A percentile compares a stretch with the other conserved stretches of the same genome.
These are phyloP conservation scores for Phyllosticta ampelicida DNA, from an alignment of 2,329 filamentous ascomycete genomes.

Conservation along the genomic window DNA sequence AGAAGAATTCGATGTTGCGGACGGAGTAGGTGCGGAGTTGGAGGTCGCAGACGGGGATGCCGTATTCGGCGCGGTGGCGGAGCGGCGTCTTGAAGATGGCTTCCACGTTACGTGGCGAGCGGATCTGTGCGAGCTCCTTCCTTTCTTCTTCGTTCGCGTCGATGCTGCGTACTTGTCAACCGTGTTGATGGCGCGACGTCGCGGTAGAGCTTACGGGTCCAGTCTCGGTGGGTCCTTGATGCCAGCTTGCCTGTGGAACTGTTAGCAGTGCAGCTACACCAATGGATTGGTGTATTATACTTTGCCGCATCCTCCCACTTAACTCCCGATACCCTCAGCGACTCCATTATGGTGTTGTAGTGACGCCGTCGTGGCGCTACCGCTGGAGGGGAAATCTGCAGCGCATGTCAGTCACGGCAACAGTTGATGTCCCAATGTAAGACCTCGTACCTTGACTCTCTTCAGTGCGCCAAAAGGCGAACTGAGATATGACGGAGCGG, in stretches of 20 bases:
- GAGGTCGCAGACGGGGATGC: slow-evolving; percentile 77
- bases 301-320: not conserved
- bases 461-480: slow-evolving; percentile 34
- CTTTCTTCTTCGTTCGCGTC: not conserved
- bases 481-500: slow-evolving; percentile 33
- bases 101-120: slow-evolving; percentile 62
- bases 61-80: slow-evolving; percentile 60
- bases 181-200: not conserved
- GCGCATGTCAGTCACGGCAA: not conserved
- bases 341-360: slow-evolving; percentile 8
- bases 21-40: slow-evolving; percentile 86
- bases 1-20: slow-evolving; percentile 85
- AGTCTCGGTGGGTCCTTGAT: slow-evolving; percentile 13
- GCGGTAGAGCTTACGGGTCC: slow-evolving; percentile 1
- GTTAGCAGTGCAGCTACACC: not conserved
- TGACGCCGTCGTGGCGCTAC: slow-evolving; percentile 3
- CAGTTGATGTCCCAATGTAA: not conserved
- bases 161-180: not conserved
- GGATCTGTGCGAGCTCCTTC: slow-evolving; percentile 22
- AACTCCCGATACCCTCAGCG: slow-evolving; percentile 1
- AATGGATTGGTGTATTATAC: not conserved
- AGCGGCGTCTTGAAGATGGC: slow-evolving; percentile 79
- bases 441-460: slow-evolving; percentile 29
- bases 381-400: slow-evolving; percentile 1
- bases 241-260: slow-evolving; percentile 11